These are phyloP conservation scores for Kwoniella sp. DNA, from an alignment of 768 basidiomycete species.

Conservation along the genomic window DNA sequence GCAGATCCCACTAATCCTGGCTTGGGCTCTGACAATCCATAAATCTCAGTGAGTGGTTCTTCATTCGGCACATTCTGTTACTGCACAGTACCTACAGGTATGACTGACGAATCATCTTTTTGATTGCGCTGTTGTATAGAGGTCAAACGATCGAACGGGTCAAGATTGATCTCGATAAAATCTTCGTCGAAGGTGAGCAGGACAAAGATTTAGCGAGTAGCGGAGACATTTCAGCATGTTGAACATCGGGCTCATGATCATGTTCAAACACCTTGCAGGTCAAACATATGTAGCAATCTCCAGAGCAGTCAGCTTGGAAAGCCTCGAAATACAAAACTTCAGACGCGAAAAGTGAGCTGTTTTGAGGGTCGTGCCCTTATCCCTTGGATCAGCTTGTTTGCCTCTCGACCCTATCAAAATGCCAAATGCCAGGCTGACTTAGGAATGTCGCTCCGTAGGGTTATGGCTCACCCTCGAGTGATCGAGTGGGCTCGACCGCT, in stretches of 20 bases:
- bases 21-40: slow-evolving; percentile 60
- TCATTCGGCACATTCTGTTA: background rate
- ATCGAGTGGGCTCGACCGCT: slow-evolving; percentile 39
- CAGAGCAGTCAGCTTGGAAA: slow-evolving; percentile 50
- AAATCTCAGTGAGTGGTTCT: slow-evolving; percentile 28
- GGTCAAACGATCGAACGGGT: slow-evolving; percentile 73
- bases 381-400: too few relatives aligned
- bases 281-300: slow-evolving; percentile 54
- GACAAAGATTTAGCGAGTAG: too few relatives aligned
- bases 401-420: too few relatives aligned
- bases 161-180: slow-evolving; percentile 82
- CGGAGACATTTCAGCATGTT: background rate
- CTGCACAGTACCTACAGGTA: background rate
- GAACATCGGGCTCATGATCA: background rate
- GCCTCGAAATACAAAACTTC: slow-evolving; percentile 43
- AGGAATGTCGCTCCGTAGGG: slow-evolving; percentile 13
- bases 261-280: slow-evolving; percentile 15
- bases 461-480: slow-evolving; percentile 42
- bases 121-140: slow-evolving; percentile 4
- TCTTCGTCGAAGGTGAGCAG: slow-evolving; percentile 65
- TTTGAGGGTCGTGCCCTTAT: too few relatives aligned
- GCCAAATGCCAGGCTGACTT: too few relatives aligned
- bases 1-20: slow-evolving; percentile 80
- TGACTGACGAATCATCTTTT: background rate
- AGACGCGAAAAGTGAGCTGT: slow-evolving; percentile 25